phyloP scores from a whole-genome alignment of 1,139 yeast species.

The Geotrichum bryndzae region DNA sequence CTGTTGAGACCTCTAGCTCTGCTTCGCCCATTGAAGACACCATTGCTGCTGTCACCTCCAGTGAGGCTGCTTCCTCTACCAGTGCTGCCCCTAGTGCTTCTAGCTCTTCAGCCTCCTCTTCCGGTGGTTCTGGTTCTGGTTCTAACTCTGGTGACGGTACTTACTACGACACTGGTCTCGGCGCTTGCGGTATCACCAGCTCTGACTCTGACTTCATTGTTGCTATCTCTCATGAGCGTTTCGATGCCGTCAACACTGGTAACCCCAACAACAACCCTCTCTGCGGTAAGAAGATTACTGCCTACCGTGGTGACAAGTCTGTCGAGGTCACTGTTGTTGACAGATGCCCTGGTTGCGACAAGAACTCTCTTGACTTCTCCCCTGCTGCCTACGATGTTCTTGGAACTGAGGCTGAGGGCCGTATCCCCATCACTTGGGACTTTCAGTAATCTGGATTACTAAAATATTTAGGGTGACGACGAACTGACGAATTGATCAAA shows the following conservation, averaged over 20 bases:
- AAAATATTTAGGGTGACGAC: not conserved
- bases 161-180: slow-evolving; percentile 52
- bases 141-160: slow-evolving; percentile 53
- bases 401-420: slow-evolving; percentile 43
- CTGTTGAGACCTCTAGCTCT: too few species aligned
- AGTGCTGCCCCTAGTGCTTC: slow-evolving; percentile 23
- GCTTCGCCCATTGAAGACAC: not conserved
- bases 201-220: slow-evolving; percentile 46
- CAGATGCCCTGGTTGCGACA: slow-evolving; percentile 48
- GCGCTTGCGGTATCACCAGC: slow-evolving; percentile 54
- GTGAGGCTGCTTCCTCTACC: slow-evolving; percentile 28
- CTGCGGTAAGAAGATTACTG: slow-evolving; percentile 47
- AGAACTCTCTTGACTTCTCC: slow-evolving; percentile 47
- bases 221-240: slow-evolving; percentile 36
- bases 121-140: slow-evolving; percentile 21
- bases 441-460: slow-evolving; percentile 7
- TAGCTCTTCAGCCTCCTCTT: slow-evolving; percentile 22
- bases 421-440: slow-evolving; percentile 47
- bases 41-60: slow-evolving; percentile 23
- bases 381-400: slow-evolving; percentile 48
- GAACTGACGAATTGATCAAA: not conserved
- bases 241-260: slow-evolving; percentile 29
- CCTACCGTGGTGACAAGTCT: slow-evolving; percentile 41
- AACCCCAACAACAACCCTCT: slow-evolving; percentile 41
- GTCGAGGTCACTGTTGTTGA: slow-evolving; percentile 50